A percentile compares a stretch with the other conserved stretches of the same genome.
Conservation (phyloP, 129 eudicot genomes). For the Silybum marianum region DNA sequence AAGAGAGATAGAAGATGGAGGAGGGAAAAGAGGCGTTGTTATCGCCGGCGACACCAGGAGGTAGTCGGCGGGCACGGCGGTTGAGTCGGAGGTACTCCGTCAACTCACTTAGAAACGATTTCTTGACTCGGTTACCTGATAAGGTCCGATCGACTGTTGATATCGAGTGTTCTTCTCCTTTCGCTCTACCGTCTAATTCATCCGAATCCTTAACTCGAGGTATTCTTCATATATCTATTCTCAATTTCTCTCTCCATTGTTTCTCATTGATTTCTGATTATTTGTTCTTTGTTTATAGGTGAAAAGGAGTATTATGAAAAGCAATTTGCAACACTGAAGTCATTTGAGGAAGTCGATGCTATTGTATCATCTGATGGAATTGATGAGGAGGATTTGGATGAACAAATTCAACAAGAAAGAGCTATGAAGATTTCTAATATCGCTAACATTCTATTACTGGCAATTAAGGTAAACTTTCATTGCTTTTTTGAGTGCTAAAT, state of each 20-base stretch:
- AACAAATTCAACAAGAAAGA: constrained; percentile 70
- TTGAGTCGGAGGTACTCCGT: constrained; percentile 70
- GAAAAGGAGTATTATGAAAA: constrained; percentile 81
- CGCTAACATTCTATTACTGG: constrained; percentile 75
- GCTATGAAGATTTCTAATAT: constrained; percentile 88
- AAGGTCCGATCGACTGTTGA: constrained; percentile 68
- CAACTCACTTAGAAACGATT: constrained; percentile 62
- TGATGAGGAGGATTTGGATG: constrained; percentile 62
- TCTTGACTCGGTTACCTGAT: constrained; percentile 68
- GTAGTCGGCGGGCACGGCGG: constrained; percentile 40
- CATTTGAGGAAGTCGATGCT: constrained; percentile 76
- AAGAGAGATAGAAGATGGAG: constrained; percentile 15
- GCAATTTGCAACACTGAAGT: constrained; percentile 70
- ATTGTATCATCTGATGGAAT: constrained; percentile 44
- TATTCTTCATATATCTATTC: constrained; percentile 19
- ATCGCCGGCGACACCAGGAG: constrained; percentile 28
- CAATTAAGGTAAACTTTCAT: constrained; percentile 58
- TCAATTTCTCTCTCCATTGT: not conserved
- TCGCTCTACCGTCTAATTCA: constrained; percentile 43
- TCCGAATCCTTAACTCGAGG: constrained; percentile 55
- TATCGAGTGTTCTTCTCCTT: constrained; percentile 46
- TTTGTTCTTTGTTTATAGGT: constrained; percentile 43
- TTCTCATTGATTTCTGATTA: not conserved
- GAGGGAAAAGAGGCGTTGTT: constrained; percentile 28
- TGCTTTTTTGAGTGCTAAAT: constrained; percentile 4